A percentile compares a stretch with the other conserved stretches of the same genome.
phyloP scores from a whole-genome alignment of 169 alveolate species.

The Plasmodium gaboni region DNA sequence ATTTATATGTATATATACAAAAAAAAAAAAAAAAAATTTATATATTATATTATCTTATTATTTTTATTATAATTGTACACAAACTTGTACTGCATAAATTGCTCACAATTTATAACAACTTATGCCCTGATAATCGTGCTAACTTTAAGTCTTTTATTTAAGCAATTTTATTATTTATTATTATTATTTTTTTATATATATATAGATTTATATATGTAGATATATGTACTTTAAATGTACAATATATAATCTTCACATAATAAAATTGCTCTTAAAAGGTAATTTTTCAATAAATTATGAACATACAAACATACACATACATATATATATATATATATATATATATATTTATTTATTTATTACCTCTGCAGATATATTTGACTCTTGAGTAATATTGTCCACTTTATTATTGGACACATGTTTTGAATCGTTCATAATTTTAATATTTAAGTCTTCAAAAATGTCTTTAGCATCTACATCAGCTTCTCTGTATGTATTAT shows the following conservation, averaged over 20 bases:
- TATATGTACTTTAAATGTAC: too few species aligned
- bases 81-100: slow-evolving; percentile 56
- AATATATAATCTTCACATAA: neutral
- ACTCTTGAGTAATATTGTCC: slow-evolving; percentile 21
- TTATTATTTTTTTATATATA: slow-evolving; percentile 23
- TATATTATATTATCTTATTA: neutral
- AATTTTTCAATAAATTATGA: too few species aligned
- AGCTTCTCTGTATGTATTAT: slow-evolving; percentile 19
- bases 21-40: neutral
- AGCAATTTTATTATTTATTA: slow-evolving; percentile 61
- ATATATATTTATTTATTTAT: neutral
- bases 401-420: slow-evolving; percentile 19
- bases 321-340: too few species aligned
- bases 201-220: neutral
- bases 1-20: neutral
- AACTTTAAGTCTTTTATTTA: slow-evolving; percentile 8
- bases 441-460: slow-evolving; percentile 46
- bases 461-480: slow-evolving; percentile 19
- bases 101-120: slow-evolving; percentile 38
- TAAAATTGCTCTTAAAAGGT: slow-evolving; percentile 23
- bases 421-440: slow-evolving; percentile 25
- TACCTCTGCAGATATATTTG: slow-evolving; percentile 27
- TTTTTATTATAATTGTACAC: slow-evolving; percentile 12
- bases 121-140: slow-evolving; percentile 54
- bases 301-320: neutral